A percentile compares a stretch with the other conserved stretches of the same genome.
These are phyloP conservation scores for Aureobasidium sp. DNA, from an alignment of 2,329 filamentous ascomycete genomes.

Conservation along the genomic window DNA sequence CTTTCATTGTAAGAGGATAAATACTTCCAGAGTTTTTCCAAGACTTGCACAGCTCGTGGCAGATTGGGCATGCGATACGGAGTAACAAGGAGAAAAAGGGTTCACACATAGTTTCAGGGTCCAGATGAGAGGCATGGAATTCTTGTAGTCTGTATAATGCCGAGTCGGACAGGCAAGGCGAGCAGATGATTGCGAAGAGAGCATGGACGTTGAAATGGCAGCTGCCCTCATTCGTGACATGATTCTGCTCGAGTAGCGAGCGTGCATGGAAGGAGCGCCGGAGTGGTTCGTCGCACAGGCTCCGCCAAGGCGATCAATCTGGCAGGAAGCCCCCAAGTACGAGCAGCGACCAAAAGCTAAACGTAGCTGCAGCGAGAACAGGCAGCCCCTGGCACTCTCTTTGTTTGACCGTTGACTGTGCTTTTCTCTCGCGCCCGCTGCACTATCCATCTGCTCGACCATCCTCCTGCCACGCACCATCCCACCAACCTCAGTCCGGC, in stretches of 20 bases:
- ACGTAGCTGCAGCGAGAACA: slow-evolving; percentile 13
- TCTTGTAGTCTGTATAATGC: neutral
- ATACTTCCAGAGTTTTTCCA: too few species aligned
- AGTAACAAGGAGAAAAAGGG: neutral
- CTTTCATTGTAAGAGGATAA: too few species aligned
- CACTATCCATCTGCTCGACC: neutral
- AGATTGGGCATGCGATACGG: too few species aligned
- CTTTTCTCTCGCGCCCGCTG: neutral
- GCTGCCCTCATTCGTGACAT: neutral
- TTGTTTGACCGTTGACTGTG: neutral
- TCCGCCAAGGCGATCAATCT: slow-evolving; percentile 7
- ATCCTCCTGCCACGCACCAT: neutral
- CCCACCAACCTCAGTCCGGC: neutral
- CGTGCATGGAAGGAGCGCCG: neutral
- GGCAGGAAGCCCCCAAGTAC: slow-evolving; percentile 2
- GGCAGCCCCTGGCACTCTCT: slow-evolving; percentile 1
- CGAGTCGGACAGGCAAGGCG: neutral
- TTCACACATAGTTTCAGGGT: slow-evolving; percentile 2
- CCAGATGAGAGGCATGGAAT: neutral
- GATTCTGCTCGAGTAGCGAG: neutral
- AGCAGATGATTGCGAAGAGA: neutral
- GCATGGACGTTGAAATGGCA: neutral
- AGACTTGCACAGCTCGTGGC: too few species aligned
- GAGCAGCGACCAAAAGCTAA: slow-evolving; percentile 4
- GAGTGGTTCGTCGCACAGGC: neutral